Conservation (phyloP, 352 stramenopile species). For the Globisporangium ultimum region DNA sequence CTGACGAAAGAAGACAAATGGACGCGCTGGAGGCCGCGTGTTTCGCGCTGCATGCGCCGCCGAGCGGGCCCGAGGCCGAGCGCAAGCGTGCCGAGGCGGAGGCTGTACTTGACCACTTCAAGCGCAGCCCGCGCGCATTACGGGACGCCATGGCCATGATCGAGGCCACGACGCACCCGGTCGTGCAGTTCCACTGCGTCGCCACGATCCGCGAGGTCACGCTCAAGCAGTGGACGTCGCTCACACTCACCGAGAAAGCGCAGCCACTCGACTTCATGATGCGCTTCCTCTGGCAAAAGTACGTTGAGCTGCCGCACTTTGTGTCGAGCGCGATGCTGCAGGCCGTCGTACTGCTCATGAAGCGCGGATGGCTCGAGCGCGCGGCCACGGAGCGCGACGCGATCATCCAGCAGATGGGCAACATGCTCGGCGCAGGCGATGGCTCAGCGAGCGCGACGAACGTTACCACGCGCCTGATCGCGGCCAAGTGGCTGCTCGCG, state of each 20-base stretch:
- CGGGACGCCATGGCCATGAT: slow-evolving; percentile 58
- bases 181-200: slow-evolving; percentile 84
- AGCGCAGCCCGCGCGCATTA: slow-evolving; percentile 67
- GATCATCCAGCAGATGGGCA: slow-evolving; percentile 72
- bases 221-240: slow-evolving; percentile 56
- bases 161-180: slow-evolving; percentile 27
- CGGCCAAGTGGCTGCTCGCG: slow-evolving; percentile 77
- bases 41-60: slow-evolving; percentile 62
- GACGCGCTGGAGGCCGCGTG: slow-evolving; percentile 67
- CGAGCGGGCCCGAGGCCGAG: slow-evolving; percentile 41
- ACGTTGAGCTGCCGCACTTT: slow-evolving; percentile 44
- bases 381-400: slow-evolving; percentile 39
- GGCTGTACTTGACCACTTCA: slow-evolving; percentile 72
- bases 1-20: slow-evolving; percentile 20
- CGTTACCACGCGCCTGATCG: slow-evolving; percentile 51
- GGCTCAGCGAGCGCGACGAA: neutral
- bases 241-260: slow-evolving; percentile 43
- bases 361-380: slow-evolving; percentile 79
- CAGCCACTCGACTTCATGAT: slow-evolving; percentile 73
- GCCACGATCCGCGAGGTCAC: slow-evolving; percentile 74
- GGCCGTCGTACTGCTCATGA: slow-evolving; percentile 73
- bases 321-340: slow-evolving; percentile 64
- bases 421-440: slow-evolving; percentile 36
- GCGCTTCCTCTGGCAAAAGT: slow-evolving; percentile 70
- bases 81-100: slow-evolving; percentile 60